Percentiles rank a stretch among this genome's conserved stretches.
Conservation (phyloP, 768 basidiomycete genomes). For the Kwoniella europaea region DNA sequence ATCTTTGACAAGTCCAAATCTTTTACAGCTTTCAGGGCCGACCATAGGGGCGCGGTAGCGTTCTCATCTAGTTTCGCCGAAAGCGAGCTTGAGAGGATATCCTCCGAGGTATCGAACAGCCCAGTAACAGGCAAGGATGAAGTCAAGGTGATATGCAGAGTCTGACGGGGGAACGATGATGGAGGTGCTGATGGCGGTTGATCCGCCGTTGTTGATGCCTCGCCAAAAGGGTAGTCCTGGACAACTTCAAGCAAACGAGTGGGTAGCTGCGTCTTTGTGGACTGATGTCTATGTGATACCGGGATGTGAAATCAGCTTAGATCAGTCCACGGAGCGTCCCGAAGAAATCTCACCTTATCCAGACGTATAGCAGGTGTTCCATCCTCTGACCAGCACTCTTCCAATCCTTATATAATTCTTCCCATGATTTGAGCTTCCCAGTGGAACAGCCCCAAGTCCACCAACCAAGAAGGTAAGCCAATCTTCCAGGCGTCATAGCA, state of each 20-base stretch:
- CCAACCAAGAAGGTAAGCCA: conserved; percentile 37
- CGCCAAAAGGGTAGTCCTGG: conserved; percentile 39
- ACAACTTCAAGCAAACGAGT: conserved; percentile 32
- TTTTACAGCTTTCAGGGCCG: not conserved
- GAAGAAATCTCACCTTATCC: conserved; percentile 42
- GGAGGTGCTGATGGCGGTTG: conserved; percentile 32
- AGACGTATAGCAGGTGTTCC: conserved; percentile 45
- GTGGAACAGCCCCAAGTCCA: conserved; percentile 26
- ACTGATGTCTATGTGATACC: conserved; percentile 29
- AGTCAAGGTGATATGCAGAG: conserved; percentile 27
- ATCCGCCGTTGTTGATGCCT: conserved; percentile 14
- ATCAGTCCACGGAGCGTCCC: not conserved
- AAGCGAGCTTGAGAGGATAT: conserved; percentile 1
- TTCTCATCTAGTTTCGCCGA: conserved; percentile 1
- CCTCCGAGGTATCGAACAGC: not conserved
- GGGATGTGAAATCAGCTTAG: not conserved
- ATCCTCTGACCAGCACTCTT: conserved; percentile 24
- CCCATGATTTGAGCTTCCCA: conserved; percentile 19
- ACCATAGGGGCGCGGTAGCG: not conserved
- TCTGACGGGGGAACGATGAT: conserved; percentile 30
- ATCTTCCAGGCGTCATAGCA: conserved; percentile 26
- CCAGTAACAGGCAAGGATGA: not conserved
- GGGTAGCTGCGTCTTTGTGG: conserved; percentile 30
- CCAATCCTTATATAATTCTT: conserved; percentile 42
- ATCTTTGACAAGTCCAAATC: not conserved